Base-by-base conservation (phyloP, 2,329 filamentous ascomycete genomes). In the Paradendryphiella salina region DNA sequence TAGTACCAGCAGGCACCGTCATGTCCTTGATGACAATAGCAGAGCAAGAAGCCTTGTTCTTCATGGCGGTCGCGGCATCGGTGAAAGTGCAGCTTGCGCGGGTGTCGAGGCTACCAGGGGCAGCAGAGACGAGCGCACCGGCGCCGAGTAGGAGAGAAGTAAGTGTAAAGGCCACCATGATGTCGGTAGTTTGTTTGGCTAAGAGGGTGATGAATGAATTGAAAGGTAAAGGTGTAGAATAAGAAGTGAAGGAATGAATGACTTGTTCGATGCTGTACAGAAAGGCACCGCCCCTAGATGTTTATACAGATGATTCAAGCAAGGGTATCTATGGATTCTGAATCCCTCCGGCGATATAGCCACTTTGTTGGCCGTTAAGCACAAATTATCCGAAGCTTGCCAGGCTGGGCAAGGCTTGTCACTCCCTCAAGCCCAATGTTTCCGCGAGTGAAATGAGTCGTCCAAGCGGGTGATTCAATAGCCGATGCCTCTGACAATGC, bases 1-100 rank as follows among this genome's bases (percentile, higher is more conserved):
- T 85, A 8, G 73, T 73, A 17, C 82, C 82, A 5, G 82, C 78
- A 3, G 84, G 83, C 11, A 86, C 83, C 14, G 71, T 71, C 37
- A 86, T 77, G 57, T 76, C 75, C 51, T 75, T 76, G 15, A 86
- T 72, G 15, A 78, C 68, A 53, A 86, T 84, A 41, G 74, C 77
- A 9, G 80, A 73, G 70, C 84, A 86, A 11, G 75, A 75, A 6
- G 66, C 61, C 69, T 82, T 82, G 61, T 75, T 74, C 52, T 75
- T 74, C 53, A 72, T 77, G 36, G 79, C 80, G 3, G 74, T 61
- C 4, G 76, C 74, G 43, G 79, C 77, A 43, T 77, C 75, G 35
- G 76, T 82, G 65, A 85, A 84, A 11, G 80, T 84, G 70, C 83
- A 85, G 50, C 70, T 67, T n/a, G 69, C 65, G 46, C 63, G 62